phyloP scores from a whole-genome alignment of 768 basidiomycete genomes.

The Galerina sulciceps region DNA sequence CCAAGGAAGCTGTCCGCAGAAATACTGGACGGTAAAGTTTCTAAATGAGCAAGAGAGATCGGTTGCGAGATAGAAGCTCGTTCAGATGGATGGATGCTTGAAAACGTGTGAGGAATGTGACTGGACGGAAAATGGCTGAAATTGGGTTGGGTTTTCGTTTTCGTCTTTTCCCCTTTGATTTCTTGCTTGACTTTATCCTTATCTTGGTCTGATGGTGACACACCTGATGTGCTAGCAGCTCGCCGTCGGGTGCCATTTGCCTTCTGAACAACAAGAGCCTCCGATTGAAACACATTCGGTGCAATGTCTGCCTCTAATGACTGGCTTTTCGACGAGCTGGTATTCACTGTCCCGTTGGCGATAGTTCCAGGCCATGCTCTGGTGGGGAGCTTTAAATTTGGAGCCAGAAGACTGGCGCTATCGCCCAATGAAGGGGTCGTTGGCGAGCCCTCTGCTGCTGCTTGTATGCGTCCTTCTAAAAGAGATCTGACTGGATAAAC shows the following conservation, averaged over 20 bases:
- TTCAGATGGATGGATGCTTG: slow-evolving; percentile 7
- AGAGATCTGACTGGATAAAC: slow-evolving; percentile 48
- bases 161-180: slow-evolving; percentile 9
- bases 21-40: slow-evolving; percentile 17
- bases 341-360: neutral
- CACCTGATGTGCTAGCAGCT: slow-evolving; percentile 11
- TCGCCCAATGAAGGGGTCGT: slow-evolving; percentile 6
- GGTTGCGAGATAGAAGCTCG: slow-evolving; percentile 5
- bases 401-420: slow-evolving; percentile 10
- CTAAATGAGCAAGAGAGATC: slow-evolving; percentile 4
- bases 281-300: neutral
- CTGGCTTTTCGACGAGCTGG: neutral
- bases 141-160: slow-evolving; percentile 21
- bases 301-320: neutral
- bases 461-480: slow-evolving; percentile 36
- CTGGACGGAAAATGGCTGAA: slow-evolving; percentile 39
- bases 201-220: neutral
- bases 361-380: neutral
- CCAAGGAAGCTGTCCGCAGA: slow-evolving; percentile 19
- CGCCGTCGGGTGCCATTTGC: neutral
- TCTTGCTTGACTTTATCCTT: neutral
- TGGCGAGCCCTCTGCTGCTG: neutral
- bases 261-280: neutral
- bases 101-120: slow-evolving; percentile 27
- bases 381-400: neutral